Base-by-base conservation (phyloP, 768 basidiomycete genomes). In the Naganishia kalamii region DNA sequence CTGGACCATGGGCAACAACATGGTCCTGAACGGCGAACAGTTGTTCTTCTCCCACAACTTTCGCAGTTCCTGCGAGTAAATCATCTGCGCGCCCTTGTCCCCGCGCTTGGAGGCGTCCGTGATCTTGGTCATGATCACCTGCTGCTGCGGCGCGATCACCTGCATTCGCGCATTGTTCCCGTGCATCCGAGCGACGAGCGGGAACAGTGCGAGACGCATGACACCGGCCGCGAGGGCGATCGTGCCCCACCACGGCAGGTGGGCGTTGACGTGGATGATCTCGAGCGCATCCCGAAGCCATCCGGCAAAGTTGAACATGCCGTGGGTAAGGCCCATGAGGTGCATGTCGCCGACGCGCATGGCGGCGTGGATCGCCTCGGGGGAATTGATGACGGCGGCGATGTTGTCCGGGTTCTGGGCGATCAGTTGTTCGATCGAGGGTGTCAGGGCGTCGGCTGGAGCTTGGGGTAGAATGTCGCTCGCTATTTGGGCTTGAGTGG, bases 161-260 rank as follows among this genome's bases (percentile, higher is more conserved):
- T 83, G 82, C 66, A 92, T 79, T 17, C 83, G 81, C 1, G 86
- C 83, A 85, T 91, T 83, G 85, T 86, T 67, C 87, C 91, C 75
- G 77, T 84, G 4, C 78, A 77, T 19, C 79, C 85, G 13, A 82
- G 85, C 69, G 86, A 89, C 70, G 63, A 70, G 70, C 60, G 69
- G 74, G 60, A 70, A 69, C 23, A 70, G 63, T 51, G 65, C 74
- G 30, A 70, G 80, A 86, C 69, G 85, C 50, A 76, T 68, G 29
- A 61, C 66, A 17, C 74, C 64, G 12, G 75, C 73, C 21, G 75
- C 63, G 15, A 70, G 65, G 25, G 71, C 71, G 63, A 78, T 78
- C 21, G 77, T 72, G 4, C 67, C 74, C 76, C 75, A 75, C 77
- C 77, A 78, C 57, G 77, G 77, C n/a, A 76, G 48, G 7, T 73